Evolutionary conservation across 257 asterid genomes (phyloP).

Genomic region (Datura wrightii): DNA sequence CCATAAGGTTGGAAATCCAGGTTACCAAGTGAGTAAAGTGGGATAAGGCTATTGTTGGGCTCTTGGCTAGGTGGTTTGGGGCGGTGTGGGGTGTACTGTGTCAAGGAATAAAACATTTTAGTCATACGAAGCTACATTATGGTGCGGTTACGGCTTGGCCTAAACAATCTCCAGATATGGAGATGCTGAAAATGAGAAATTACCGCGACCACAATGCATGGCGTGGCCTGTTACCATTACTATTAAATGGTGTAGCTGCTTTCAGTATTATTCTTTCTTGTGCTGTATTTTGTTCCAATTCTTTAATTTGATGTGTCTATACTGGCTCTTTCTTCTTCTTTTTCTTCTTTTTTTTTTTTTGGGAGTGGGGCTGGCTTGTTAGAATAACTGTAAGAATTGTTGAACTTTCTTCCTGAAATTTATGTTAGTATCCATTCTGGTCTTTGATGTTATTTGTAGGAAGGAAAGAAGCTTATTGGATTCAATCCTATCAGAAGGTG

Average conservation of each 20-base stretch:
- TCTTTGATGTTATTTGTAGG: conserved; percentile 53
- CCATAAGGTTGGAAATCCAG: not conserved
- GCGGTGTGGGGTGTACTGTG: not conserved
- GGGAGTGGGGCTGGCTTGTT: not conserved
- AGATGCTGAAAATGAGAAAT: not conserved
- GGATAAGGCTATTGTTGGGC: no score
- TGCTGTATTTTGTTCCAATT: no score
- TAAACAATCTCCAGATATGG: conserved; percentile 9
- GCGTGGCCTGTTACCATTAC: not conserved
- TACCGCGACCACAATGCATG: not conserved
- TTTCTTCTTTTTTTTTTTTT: not conserved
- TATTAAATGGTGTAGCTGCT: not conserved
- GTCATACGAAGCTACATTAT: not conserved
- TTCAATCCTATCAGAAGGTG: conserved; percentile 68
- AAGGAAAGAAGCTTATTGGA: conserved; percentile 72
- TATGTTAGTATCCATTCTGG: not conserved
- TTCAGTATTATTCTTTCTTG: not conserved
- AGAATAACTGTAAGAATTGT: not conserved
- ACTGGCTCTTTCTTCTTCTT: no score
- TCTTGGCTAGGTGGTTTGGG: not conserved
- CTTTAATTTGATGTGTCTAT: no score
- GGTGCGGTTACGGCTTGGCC: not conserved
- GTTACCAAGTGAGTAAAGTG: not conserved
- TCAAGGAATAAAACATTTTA: not conserved
- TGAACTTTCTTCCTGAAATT: not conserved